These are phyloP conservation scores for Volvariella surrecta DNA, from an alignment of 1,284 basidiomycete genomes.

Conservation along the genomic window DNA sequence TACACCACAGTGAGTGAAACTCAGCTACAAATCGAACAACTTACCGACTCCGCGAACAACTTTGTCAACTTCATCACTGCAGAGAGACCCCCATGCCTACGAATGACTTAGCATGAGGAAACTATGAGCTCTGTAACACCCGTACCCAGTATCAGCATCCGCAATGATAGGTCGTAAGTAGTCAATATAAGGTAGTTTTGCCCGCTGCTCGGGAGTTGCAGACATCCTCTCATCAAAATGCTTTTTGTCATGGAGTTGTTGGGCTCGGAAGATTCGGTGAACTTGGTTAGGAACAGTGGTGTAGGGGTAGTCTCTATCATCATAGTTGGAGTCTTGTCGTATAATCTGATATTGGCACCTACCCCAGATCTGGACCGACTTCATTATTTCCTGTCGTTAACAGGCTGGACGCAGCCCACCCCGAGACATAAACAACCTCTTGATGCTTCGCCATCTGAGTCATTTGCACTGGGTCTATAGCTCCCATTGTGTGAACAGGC, in stretches of 20 bases:
- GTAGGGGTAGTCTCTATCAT: constrained; percentile 78
- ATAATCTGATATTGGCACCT: constrained; percentile 16
- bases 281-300: constrained; percentile 93
- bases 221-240: constrained; percentile 80
- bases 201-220: constrained; percentile 51
- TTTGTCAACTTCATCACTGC: constrained; percentile 97
- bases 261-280: constrained; percentile 78
- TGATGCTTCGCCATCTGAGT: constrained; percentile 96
- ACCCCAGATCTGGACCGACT: constrained; percentile 97
- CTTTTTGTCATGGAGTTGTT: constrained; percentile 82
- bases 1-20: constrained; percentile 18
- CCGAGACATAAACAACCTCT: constrained; percentile 93
- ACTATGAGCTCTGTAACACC: constrained; percentile 7
- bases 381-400: constrained; percentile 90
- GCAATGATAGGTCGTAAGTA: constrained; percentile 92
- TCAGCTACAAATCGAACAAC: constrained; percentile 10
- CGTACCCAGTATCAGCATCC: constrained; percentile 88
- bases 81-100: constrained; percentile 84
- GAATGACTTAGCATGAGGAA: constrained; percentile 1
- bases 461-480: constrained; percentile 90
- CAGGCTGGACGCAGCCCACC: constrained; percentile 86
- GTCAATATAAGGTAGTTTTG: constrained; percentile 72
- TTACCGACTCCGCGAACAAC: constrained; percentile 82
- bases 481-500: constrained; percentile 83
- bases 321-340: constrained; percentile 6